phyloP scores from a whole-genome alignment of 176 grass and related monocot species.

The Eragrostis curvula region DNA sequence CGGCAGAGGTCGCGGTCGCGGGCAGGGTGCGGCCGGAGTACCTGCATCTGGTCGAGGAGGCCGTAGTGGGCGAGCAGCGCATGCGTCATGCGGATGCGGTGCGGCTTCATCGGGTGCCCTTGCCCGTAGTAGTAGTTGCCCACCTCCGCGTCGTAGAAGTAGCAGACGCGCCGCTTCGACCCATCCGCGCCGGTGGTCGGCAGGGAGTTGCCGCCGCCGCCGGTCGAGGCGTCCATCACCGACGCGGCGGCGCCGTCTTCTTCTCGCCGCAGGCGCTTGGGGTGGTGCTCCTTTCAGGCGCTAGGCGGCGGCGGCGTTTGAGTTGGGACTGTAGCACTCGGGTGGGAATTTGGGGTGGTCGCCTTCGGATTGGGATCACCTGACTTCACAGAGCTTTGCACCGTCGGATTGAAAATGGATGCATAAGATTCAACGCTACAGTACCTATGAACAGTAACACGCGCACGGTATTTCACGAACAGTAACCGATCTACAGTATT shows the following conservation, averaged over 20 bases:
- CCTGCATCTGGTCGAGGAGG: conserved; percentile 84
- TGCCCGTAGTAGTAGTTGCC: conserved; percentile 99
- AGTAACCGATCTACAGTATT: too few species aligned
- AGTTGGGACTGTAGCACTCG: background rate
- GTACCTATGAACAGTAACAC: too few species aligned
- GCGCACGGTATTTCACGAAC: too few species aligned
- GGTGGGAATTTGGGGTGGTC: background rate
- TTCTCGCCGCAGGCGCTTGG: background rate
- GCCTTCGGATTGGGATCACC: too few species aligned
- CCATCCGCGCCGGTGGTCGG: conserved; percentile 61
- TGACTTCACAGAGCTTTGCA: too few species aligned
- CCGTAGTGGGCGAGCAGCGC: conserved; percentile 81
- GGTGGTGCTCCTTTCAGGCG: background rate
- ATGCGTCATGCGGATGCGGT: conserved; percentile 95
- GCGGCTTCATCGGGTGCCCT: conserved; percentile 94
- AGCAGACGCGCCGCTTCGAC: conserved; percentile 83
- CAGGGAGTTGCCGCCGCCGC: conserved; percentile 76
- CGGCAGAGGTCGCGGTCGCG: conserved; percentile 89
- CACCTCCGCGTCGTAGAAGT: conserved; percentile 95
- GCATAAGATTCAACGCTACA: too few species aligned
- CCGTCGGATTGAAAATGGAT: too few species aligned
- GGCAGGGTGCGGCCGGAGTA: conserved; percentile 69
- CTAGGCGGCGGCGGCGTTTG: conserved; percentile 44
- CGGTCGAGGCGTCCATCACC: conserved; percentile 52
- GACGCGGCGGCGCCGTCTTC: background rate